phyloP scores from a whole-genome alignment of 2,329 filamentous ascomycete species.

The Colletotrichum sp. region DNA sequence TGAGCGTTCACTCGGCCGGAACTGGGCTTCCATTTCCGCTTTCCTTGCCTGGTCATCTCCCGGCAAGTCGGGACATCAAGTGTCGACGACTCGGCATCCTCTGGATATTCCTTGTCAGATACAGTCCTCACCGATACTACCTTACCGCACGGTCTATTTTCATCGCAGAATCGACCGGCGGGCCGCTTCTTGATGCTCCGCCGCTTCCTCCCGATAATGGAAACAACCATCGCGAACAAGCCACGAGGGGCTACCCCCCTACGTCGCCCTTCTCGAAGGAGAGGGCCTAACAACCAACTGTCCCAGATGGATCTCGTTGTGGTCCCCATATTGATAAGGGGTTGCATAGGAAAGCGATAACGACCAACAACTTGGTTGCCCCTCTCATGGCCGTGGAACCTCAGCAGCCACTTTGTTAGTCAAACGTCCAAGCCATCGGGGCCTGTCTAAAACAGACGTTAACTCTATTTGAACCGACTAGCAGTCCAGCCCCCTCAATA shows the following conservation, averaged over 20 bases:
- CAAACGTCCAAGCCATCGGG: not conserved
- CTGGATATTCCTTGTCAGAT: not conserved
- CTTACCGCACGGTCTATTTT: not conserved
- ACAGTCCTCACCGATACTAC: not conserved
- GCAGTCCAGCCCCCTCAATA: not conserved
- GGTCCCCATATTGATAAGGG: not conserved
- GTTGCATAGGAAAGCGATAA: not conserved
- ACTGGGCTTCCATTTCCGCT: not conserved
- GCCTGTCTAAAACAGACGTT: not conserved
- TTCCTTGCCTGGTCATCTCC: not conserved
- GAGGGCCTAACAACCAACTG: not conserved
- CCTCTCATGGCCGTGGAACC: no score
- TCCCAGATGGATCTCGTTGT: not conserved
- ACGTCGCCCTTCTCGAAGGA: not conserved
- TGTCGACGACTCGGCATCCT: not conserved
- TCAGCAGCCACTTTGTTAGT: not conserved
- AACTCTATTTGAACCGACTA: constrained; percentile 9
- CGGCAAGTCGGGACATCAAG: not conserved
- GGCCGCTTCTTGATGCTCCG: not conserved
- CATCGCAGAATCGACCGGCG: not conserved
- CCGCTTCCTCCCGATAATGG: not conserved
- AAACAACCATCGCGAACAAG: not conserved
- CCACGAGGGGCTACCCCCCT: not conserved
- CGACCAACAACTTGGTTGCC: not conserved
- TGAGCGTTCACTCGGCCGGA: not conserved